phyloP scores from a whole-genome alignment of 257 asterid species.

The Hygrophila difformis region DNA sequence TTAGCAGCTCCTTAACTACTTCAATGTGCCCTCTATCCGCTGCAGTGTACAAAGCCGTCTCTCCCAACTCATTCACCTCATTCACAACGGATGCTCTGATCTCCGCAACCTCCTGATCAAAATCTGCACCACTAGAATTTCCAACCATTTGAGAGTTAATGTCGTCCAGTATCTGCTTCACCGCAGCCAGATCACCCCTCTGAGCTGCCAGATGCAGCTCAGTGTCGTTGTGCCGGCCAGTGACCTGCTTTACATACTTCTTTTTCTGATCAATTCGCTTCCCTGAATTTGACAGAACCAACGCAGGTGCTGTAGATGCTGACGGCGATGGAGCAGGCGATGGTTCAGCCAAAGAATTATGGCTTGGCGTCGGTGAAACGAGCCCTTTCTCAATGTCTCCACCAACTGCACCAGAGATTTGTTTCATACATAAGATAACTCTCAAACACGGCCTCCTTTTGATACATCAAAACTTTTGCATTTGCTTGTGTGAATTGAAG shows the following conservation, averaged over 20 bases:
- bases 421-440: conserved; percentile 10
- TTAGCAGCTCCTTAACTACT: conserved; percentile 46
- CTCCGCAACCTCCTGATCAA: conserved; percentile 45
- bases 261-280: conserved; percentile 44
- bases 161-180: conserved; percentile 45
- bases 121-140: conserved; percentile 31
- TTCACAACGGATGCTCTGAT: conserved; percentile 45
- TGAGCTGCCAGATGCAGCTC: conserved; percentile 66
- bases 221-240: conserved; percentile 54
- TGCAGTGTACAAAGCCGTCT: conserved; percentile 43
- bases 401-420: conserved; percentile 15
- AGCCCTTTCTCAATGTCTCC: conserved; percentile 27
- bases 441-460: neutral
- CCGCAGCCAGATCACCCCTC: conserved; percentile 49
- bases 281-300: conserved; percentile 44
- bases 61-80: conserved; percentile 59
- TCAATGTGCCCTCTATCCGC: conserved; percentile 52
- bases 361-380: conserved; percentile 16
- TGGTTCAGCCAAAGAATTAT: conserved; percentile 22
- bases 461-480: too few species aligned
- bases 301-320: conserved; percentile 41
- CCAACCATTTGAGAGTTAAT: conserved; percentile 44
- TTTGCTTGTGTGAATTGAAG: too few species aligned
- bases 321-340: conserved; percentile 44
- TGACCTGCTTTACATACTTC: conserved; percentile 53